These are phyloP conservation scores for Penicillium sp. DNA, from an alignment of 2,329 filamentous ascomycete genomes.

Conservation along the genomic window DNA sequence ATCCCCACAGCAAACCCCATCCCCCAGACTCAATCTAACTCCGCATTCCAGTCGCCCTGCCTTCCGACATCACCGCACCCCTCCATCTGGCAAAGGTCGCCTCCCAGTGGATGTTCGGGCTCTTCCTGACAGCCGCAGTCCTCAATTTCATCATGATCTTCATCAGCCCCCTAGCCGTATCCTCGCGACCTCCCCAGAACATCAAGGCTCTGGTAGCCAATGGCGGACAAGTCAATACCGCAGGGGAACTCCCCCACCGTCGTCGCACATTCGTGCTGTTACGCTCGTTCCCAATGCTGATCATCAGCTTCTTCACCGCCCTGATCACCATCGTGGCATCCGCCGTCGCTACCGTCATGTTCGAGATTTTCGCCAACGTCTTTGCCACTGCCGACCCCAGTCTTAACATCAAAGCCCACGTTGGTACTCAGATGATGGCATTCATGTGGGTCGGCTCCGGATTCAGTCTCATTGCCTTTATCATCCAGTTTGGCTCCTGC, in stretches of 20 bases:
- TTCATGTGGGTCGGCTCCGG: slow-evolving; percentile 84
- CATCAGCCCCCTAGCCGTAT: slow-evolving; percentile 52
- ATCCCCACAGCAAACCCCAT: neutral
- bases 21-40: neutral
- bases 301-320: slow-evolving; percentile 64
- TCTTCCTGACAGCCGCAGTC: slow-evolving; percentile 69
- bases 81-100: slow-evolving; percentile 69
- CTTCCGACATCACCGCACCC: slow-evolving; percentile 66
- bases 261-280: slow-evolving; percentile 36
- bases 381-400: slow-evolving; percentile 63
- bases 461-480: slow-evolving; percentile 63
- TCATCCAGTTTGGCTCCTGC: slow-evolving; percentile 69
- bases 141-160: slow-evolving; percentile 71
- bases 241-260: slow-evolving; percentile 31
- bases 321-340: slow-evolving; percentile 66
- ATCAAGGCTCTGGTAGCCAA: slow-evolving; percentile 25
- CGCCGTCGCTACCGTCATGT: slow-evolving; percentile 76
- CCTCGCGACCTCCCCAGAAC: slow-evolving; percentile 36
- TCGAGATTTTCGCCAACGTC: slow-evolving; percentile 72
- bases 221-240: slow-evolving; percentile 1
- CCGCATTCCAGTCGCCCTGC: slow-evolving; percentile 67
- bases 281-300: slow-evolving; percentile 61
- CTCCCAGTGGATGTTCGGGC: slow-evolving; percentile 82
- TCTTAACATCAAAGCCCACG: slow-evolving; percentile 67
- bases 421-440: slow-evolving; percentile 71